Conservation (phyloP, 768 basidiomycete genomes). For the Phanerodontia chrysosporium region DNA sequence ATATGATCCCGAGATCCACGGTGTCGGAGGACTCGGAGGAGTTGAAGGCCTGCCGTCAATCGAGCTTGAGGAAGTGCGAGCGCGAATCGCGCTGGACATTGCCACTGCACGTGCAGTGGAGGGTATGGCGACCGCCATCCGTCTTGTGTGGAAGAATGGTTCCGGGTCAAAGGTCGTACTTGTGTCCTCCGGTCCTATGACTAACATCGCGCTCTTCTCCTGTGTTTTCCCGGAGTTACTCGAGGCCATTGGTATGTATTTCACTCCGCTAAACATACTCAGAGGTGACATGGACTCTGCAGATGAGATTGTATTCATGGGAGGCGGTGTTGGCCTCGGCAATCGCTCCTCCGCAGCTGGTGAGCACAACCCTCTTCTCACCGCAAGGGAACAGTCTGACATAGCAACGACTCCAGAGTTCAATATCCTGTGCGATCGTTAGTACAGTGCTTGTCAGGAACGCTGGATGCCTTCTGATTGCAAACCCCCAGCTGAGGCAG, state of each 20-base stretch:
- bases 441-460: constrained; percentile 24
- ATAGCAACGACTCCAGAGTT: constrained; percentile 44
- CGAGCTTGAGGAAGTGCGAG: constrained; percentile 44
- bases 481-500: constrained; percentile 59
- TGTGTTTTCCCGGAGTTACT: constrained; percentile 44
- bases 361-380: constrained; percentile 20
- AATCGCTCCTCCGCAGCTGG: constrained; percentile 77
- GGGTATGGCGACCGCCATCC: constrained; percentile 60
- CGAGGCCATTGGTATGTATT: constrained; percentile 36
- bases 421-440: constrained; percentile 81
- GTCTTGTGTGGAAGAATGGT: constrained; percentile 52
- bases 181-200: constrained; percentile 80
- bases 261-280: not conserved
- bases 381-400: not conserved
- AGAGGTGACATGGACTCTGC: not conserved
- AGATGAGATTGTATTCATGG: constrained; percentile 83
- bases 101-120: constrained; percentile 52
- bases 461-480: not conserved
- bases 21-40: constrained; percentile 77
- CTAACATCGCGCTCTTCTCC: constrained; percentile 55
- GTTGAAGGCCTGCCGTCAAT: constrained; percentile 68
- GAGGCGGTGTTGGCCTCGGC: constrained; percentile 83
- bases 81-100: constrained; percentile 43
- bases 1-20: constrained; percentile 78
- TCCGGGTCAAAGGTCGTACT: constrained; percentile 59